A percentile compares a stretch with the other conserved stretches of the same genome.
Evolutionary conservation across 495 filamentous ascomycete species (phyloP).

Genomic region (Aspergillus incahuasiensis): DNA sequence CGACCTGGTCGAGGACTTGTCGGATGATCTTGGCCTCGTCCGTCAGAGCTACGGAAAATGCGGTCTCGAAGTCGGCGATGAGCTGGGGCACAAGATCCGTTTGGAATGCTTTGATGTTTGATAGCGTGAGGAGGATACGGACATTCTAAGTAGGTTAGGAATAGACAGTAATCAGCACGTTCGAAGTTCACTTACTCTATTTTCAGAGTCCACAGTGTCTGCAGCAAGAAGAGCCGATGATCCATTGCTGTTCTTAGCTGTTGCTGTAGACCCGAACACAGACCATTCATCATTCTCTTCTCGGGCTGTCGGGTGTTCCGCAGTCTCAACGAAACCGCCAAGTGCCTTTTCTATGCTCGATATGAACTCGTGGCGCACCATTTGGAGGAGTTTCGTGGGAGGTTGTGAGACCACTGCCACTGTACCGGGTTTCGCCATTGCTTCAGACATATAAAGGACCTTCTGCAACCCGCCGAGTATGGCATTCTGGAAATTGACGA

Average conservation of each 20-base stretch:
- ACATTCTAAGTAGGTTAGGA: too few relatives aligned
- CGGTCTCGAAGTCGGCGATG: slow-evolving; percentile 79
- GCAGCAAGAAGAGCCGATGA: slow-evolving; percentile 36
- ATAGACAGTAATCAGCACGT: too few relatives aligned
- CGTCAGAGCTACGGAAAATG: slow-evolving; percentile 84
- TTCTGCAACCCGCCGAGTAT: slow-evolving; percentile 83
- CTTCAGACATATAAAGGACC: slow-evolving; percentile 87
- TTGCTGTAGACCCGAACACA: slow-evolving; percentile 24
- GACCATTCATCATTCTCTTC: slow-evolving; percentile 56
- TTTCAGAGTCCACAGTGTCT: slow-evolving; percentile 59
- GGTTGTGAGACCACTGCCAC: slow-evolving; percentile 77
- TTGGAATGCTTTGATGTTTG: slow-evolving; percentile 77
- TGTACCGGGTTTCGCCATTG: slow-evolving; percentile 60
- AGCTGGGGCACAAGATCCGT: slow-evolving; percentile 74
- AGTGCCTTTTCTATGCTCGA: slow-evolving; percentile 87
- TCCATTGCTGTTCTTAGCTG: slow-evolving; percentile 27
- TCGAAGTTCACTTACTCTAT: slow-evolving; percentile 55
- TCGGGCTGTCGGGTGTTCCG: slow-evolving; percentile 62
- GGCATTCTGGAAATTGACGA: slow-evolving; percentile 72
- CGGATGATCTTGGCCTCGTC: slow-evolving; percentile 86
- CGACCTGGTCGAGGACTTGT: slow-evolving; percentile 84
- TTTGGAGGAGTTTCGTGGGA: slow-evolving; percentile 74
- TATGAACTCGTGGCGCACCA: slow-evolving; percentile 83
- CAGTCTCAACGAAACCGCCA: slow-evolving; percentile 93
- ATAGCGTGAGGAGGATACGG: slow-evolving; percentile 86